phyloP scores from a whole-genome alignment of 2,329 filamentous ascomycete genomes.

The Penicillium sp. region DNA sequence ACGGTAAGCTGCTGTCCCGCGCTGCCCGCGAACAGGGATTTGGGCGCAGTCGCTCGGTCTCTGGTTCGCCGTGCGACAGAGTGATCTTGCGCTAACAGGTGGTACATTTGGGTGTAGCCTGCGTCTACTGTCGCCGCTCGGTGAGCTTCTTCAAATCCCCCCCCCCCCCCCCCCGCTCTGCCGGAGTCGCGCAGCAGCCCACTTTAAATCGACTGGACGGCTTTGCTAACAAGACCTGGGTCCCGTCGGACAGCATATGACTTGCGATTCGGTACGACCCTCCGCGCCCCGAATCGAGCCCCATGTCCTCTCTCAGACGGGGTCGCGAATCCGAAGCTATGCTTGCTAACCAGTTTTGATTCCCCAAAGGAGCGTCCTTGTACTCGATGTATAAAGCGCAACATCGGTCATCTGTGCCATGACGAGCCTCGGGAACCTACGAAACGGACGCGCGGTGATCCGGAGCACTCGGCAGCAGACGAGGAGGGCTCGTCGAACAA shows the following conservation, averaged over 20 bases:
- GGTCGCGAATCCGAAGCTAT: too few species aligned
- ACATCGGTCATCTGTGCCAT: slow-evolving; percentile 97
- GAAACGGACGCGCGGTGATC: slow-evolving; percentile 78
- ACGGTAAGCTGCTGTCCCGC: slow-evolving; percentile 60
- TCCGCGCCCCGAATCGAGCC: too few species aligned
- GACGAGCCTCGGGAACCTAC: slow-evolving; percentile 89
- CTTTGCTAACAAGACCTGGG: slow-evolving; percentile 49
- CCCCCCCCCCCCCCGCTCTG: slow-evolving; percentile 15
- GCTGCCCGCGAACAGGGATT: slow-evolving; percentile 29
- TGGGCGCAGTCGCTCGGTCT: slow-evolving; percentile 14
- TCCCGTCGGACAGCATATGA: slow-evolving; percentile 71
- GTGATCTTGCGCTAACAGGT: slow-evolving; percentile 25
- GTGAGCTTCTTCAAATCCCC: slow-evolving; percentile 57
- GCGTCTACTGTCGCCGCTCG: slow-evolving; percentile 86
- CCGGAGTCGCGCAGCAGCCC: too few species aligned
- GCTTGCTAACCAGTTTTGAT: slow-evolving; percentile 18
- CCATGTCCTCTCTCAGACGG: too few species aligned
- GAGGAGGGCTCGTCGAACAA: slow-evolving; percentile 53
- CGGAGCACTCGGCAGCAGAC: slow-evolving; percentile 57
- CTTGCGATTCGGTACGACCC: slow-evolving; percentile 76
- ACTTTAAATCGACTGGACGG: too few species aligned
- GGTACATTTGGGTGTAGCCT: slow-evolving; percentile 58
- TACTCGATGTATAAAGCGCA: slow-evolving; percentile 95
- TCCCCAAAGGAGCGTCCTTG: slow-evolving; percentile 83
- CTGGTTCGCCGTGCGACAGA: slow-evolving; percentile 17